These are phyloP conservation scores for Auricularia heimuer DNA, from an alignment of 768 basidiomycete genomes.

Conservation along the genomic window DNA sequence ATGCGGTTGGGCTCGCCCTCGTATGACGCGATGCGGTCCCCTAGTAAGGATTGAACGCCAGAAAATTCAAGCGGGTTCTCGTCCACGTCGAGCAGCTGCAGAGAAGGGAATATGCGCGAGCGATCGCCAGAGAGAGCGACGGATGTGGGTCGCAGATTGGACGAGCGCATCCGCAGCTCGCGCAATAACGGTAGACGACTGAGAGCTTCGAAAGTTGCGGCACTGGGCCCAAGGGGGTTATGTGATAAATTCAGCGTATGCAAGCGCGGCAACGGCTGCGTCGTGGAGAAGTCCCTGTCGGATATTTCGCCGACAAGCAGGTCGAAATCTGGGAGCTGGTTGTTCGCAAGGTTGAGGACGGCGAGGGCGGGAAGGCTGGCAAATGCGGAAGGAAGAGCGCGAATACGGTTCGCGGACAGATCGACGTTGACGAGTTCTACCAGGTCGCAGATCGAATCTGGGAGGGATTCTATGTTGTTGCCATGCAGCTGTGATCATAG, in stretches of 20 bases:
- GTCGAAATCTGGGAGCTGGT: slow-evolving; percentile 44
- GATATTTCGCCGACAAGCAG: slow-evolving; percentile 34
- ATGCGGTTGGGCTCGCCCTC: slow-evolving; percentile 37
- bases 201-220: slow-evolving; percentile 42
- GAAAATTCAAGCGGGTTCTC: slow-evolving; percentile 52
- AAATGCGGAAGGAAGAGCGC: slow-evolving; percentile 49
- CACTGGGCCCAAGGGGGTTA: slow-evolving; percentile 53
- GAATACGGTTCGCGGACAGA: slow-evolving; percentile 62
- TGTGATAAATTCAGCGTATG: slow-evolving; percentile 52
- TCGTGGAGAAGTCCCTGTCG: slow-evolving; percentile 13
- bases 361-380: slow-evolving; percentile 62
- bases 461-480: slow-evolving; percentile 55
- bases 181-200: slow-evolving; percentile 41
- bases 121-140: background rate
- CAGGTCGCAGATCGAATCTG: slow-evolving; percentile 59
- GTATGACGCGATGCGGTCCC: slow-evolving; percentile 5
- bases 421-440: slow-evolving; percentile 57
- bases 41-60: slow-evolving; percentile 23
- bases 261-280: slow-evolving; percentile 52
- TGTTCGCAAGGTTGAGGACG: slow-evolving; percentile 62
- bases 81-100: slow-evolving; percentile 54
- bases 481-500: slow-evolving; percentile 49
- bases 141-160: background rate
- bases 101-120: slow-evolving; percentile 22
- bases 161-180: slow-evolving; percentile 31